phyloP scores from a whole-genome alignment of 2,329 filamentous ascomycete genomes.

The Dactylellina cionopaga region DNA sequence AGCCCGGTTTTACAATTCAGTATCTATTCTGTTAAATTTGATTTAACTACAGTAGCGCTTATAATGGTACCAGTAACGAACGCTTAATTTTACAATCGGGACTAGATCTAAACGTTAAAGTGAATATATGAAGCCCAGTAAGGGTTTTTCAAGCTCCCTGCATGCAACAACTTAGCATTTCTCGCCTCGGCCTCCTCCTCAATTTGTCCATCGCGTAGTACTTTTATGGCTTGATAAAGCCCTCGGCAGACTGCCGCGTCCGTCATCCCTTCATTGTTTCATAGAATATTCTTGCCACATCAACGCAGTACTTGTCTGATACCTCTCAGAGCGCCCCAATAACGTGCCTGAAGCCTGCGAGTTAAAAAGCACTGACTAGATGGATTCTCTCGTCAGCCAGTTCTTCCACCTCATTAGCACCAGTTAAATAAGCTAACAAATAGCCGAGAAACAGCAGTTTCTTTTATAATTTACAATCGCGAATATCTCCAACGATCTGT shows the following conservation, averaged over 20 bases:
- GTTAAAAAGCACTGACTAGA: constrained; percentile 29
- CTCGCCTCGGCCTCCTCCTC: background rate
- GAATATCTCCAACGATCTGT: constrained; percentile 8
- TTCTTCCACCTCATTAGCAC: background rate
- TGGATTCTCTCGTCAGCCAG: constrained; percentile 25
- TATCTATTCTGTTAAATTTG: too few relatives aligned
- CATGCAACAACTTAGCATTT: background rate
- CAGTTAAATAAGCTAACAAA: constrained; percentile 24
- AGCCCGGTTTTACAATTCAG: too few relatives aligned
- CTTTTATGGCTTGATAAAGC: constrained; percentile 16
- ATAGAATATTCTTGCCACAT: constrained; percentile 41
- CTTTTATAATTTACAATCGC: constrained; percentile 2
- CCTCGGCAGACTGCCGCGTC: constrained; percentile 21
- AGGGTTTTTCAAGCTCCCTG: background rate
- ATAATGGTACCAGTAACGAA: too few relatives aligned
- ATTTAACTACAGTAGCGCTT: too few relatives aligned
- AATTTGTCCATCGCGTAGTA: constrained; percentile 1
- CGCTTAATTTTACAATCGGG: too few relatives aligned
- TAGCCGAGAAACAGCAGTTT: constrained; percentile 9
- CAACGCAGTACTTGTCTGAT: constrained; percentile 58
- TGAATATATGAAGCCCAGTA: constrained; percentile 21
- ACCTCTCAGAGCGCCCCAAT: constrained; percentile 60
- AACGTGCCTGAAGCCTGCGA: constrained; percentile 40
- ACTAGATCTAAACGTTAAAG: constrained; percentile 18
- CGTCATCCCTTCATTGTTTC: constrained; percentile 27